phyloP scores from a whole-genome alignment of 768 basidiomycete species.

The Hericium coralloides region DNA sequence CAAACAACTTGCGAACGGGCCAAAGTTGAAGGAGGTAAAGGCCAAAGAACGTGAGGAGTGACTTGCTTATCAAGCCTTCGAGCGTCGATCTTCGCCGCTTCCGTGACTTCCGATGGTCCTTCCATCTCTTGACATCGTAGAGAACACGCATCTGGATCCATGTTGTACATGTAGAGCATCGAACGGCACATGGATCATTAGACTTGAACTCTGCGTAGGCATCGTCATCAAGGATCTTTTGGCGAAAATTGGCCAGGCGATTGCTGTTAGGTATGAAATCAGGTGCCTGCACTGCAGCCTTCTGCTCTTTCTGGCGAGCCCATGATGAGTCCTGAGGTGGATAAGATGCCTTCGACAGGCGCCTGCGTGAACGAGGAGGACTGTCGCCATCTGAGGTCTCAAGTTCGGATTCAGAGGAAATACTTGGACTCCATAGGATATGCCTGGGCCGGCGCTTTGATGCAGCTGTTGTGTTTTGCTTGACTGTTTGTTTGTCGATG shows the following conservation, averaged over 20 bases:
- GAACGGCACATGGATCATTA: conserved; percentile 5
- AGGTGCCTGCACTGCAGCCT: background rate
- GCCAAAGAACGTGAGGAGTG: background rate
- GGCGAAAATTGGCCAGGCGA: background rate
- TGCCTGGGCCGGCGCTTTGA: too few species aligned
- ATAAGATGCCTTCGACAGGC: too few species aligned
- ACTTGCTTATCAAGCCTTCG: background rate
- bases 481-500: too few species aligned
- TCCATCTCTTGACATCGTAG: conserved; percentile 12
- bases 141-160: conserved; percentile 14
- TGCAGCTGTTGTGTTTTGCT: too few species aligned
- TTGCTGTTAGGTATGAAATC: background rate
- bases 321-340: background rate
- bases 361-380: too few species aligned
- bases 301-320: background rate
- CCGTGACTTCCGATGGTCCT: conserved; percentile 7
- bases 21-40: too few species aligned
- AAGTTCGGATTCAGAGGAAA: background rate
- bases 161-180: conserved; percentile 11
- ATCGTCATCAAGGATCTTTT: background rate
- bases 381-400: background rate
- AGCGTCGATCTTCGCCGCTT: conserved; percentile 1
- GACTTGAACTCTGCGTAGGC: conserved; percentile 12
- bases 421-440: too few species aligned
- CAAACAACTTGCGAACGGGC: background rate